Conservation (phyloP, 225 moss, liverwort and hornwort genomes). For the Bryum argenteum region DNA sequence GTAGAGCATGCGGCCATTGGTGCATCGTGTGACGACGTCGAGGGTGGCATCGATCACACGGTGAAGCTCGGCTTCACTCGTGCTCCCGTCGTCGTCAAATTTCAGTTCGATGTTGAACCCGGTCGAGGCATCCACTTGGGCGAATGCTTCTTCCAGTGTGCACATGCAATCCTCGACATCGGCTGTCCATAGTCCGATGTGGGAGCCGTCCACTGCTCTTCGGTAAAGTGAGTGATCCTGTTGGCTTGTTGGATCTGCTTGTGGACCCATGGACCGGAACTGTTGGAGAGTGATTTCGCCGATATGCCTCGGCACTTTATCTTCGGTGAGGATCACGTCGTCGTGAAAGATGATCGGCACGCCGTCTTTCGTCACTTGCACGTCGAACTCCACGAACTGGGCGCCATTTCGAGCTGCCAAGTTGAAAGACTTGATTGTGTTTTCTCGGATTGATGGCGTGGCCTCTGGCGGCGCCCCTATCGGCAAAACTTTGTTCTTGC, state of each 20-base stretch:
- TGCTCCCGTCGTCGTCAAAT: constrained; percentile 54
- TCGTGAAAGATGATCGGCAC: constrained; percentile 85
- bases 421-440: constrained; percentile 86
- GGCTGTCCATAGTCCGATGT: constrained; percentile 47
- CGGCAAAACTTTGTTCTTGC: constrained; percentile 62
- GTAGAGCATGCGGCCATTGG: constrained; percentile 60
- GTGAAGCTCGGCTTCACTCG: constrained; percentile 53
- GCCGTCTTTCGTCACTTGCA: constrained; percentile 84
- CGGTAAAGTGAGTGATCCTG: constrained; percentile 50
- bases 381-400: constrained; percentile 86
- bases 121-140: constrained; percentile 45
- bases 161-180: constrained; percentile 77
- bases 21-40: constrained; percentile 40
- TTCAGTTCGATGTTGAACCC: constrained; percentile 94
- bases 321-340: constrained; percentile 58
- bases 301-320: constrained; percentile 1
- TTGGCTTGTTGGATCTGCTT: constrained; percentile 26
- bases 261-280: constrained; percentile 77
- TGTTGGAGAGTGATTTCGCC: too few species aligned
- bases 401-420: constrained; percentile 77
- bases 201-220: constrained; percentile 35
- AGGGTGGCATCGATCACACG: constrained; percentile 62
- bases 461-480: background rate
- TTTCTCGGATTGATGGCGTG: constrained; percentile 71
- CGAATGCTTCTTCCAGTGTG: constrained; percentile 68